These are phyloP conservation scores for Leishmania arabica DNA, from an alignment of 208 protist genomes.

Conservation along the genomic window DNA sequence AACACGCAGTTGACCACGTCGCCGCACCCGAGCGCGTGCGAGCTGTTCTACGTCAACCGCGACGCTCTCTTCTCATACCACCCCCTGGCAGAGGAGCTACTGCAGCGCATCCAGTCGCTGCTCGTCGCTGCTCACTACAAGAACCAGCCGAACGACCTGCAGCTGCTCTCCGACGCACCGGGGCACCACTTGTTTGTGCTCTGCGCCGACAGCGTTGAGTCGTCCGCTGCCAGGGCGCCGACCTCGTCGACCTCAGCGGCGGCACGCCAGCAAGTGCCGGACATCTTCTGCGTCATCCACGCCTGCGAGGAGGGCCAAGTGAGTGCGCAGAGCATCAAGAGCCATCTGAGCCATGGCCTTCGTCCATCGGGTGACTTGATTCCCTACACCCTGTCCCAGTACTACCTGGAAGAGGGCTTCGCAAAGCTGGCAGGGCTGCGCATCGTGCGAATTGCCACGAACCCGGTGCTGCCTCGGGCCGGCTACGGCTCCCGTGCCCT, in stretches of 20 bases:
- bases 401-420: slow-evolving; percentile 96
- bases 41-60: slow-evolving; percentile 98
- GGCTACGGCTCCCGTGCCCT: slow-evolving; percentile 97
- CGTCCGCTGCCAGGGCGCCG: slow-evolving; percentile 43
- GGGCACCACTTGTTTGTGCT: slow-evolving; percentile 99
- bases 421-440: slow-evolving; percentile 95
- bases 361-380: slow-evolving; percentile 98
- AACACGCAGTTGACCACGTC: slow-evolving; percentile 47
- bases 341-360: slow-evolving; percentile 88
- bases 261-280: slow-evolving; percentile 76
- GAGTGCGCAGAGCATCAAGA: slow-evolving; percentile 83
- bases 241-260: slow-evolving; percentile 26
- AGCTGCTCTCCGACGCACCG: slow-evolving; percentile 99
- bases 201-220: slow-evolving; percentile 71
- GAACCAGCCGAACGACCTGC: slow-evolving; percentile 99
- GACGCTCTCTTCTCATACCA: slow-evolving; percentile 99
- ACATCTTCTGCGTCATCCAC: slow-evolving; percentile 98
- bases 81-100: slow-evolving; percentile 89
- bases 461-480: slow-evolving; percentile 96
- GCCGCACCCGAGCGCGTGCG: slow-evolving; percentile 96
- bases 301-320: slow-evolving; percentile 97
- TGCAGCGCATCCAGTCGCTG: slow-evolving; percentile 97
- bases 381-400: slow-evolving; percentile 98
- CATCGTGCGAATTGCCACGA: slow-evolving; percentile 98
- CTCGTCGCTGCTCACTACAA: slow-evolving; percentile 98